Evolutionary conservation across 140 eudicot species (phyloP), one percentile per base, ranked within the genome.

Genomic region (Artemisia princeps): DNA sequence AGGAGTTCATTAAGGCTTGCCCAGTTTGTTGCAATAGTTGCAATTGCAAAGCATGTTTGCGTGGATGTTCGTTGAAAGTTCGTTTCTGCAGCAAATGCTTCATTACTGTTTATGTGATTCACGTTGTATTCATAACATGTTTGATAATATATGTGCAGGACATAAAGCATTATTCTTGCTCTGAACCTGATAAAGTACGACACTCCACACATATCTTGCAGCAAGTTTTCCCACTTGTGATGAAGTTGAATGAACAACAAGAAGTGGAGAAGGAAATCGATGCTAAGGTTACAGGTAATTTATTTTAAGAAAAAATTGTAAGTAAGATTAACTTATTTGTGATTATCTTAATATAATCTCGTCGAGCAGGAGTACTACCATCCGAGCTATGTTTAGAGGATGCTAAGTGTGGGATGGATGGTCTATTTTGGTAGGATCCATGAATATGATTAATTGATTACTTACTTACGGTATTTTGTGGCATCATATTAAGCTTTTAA

Each of bases 11-110:
- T 20, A 68, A 82, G 70, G 74, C 83, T 49, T 87, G 92, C 64
- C 87, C 95, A 0, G 78, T 87, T 73, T 87, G 89, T 74, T 74
- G 64, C 37, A 52, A 71, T 13, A 84, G 76, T 48, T 87, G 95
- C 80, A 87, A 87, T 59, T 87, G 95, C 82, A 84, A 77, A 70
- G 60, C 62, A n/a, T 87, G 95, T 71, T 70, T 87, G 81, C 82
- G 83, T 7, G 14, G 45, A 24, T 81, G 69, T 14, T 72, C 64
- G 14, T 60, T 79, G 19, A 37, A 28, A 10, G 70, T 64, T 45
- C 40, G 56, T 64, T 45, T 64, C 19, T 23, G 64, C 57, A 49
- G 45, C 68, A 28, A n/a, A 8, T 58, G 24, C 55, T 55, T 10
- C 53, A 48, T 72, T 51, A 3, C 26, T 1, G 23, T 5, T 23